Base-by-base conservation (phyloP, 306 rosid genomes). In the Glycine tomentella region DNA sequence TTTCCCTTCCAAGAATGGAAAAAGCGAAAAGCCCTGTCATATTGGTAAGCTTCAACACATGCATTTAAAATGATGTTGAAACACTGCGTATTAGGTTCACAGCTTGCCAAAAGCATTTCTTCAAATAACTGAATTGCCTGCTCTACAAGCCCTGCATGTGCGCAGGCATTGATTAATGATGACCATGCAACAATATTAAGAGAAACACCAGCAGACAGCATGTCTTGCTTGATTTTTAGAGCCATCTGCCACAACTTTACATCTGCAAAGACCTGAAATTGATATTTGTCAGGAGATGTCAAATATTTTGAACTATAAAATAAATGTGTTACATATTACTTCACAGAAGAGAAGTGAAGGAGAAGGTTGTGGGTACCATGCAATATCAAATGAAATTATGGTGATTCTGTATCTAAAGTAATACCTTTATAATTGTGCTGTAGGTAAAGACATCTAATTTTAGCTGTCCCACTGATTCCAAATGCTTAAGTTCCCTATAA, bases 391-490 rank as follows among this genome's bases (percentile, higher is more conserved):
- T 52, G 64, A 79, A 70, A 76, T 52, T 53, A 44, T 49, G 69
- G 79, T 8, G 34, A 75, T 69, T 69, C 6, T 81, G 66, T 76
- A 79, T 79, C 48, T 40, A 46, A 33, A 46, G 62, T 14, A 44
- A 84, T 64, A 93, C 97, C 99, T 95, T 95, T 72, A 93, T 88
- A 77, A 95, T 90, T 44, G 99, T 95, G 89, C 99, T 93, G 95
- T 95, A 95, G 66, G 99, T 95, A 86, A 93, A 95, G 85, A 93
- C 95, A 82, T 93, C 95, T 90, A 93, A 83, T 80, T 93, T 95
- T 86, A 95, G 80, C 76, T 78, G 83, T 82, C 95, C 97, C 25
- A 65, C 78, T 33, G 93, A 92, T 88, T 95, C 97, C 88, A 91
- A 87, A 78, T 91, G 89, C 68, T 88, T 90, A 48, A 95, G 92